phyloP scores from a whole-genome alignment of 1,284 basidiomycete species.

The Cryptococcus floricola region DNA sequence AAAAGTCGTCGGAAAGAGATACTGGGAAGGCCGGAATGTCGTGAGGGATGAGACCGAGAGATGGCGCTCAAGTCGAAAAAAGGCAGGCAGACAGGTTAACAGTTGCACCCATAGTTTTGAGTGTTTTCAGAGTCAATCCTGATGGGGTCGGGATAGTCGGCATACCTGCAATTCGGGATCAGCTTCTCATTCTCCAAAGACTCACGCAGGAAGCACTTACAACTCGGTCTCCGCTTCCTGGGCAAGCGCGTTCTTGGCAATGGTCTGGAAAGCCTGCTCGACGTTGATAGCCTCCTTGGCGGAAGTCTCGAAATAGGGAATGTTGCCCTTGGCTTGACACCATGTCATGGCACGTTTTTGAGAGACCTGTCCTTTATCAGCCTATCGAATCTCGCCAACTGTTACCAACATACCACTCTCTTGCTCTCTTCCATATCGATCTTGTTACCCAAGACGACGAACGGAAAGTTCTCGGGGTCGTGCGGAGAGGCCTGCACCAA shows the following conservation, averaged over 20 bases:
- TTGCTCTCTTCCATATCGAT: slow-evolving; percentile 99
- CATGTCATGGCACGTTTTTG: slow-evolving; percentile 99
- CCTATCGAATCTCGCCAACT: neutral
- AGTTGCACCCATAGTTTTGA: slow-evolving; percentile 89
- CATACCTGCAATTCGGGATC: slow-evolving; percentile 60
- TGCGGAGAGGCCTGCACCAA: slow-evolving; percentile 94
- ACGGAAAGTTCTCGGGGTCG: slow-evolving; percentile 98
- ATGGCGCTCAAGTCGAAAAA: neutral
- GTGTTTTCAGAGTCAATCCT: slow-evolving; percentile 89
- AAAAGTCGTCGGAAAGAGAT: too few relatives aligned
- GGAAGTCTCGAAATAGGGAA: slow-evolving; percentile 99
- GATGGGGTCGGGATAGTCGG: slow-evolving; percentile 99
- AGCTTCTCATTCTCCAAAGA: neutral
- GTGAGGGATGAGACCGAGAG: neutral
- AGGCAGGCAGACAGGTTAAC: slow-evolving; percentile 51
- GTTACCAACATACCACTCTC: slow-evolving; percentile 67
- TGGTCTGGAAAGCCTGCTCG: slow-evolving; percentile 99
- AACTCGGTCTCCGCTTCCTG: slow-evolving; percentile 95
- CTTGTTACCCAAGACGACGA: slow-evolving; percentile 98
- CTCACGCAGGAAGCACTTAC: slow-evolving; percentile 54
- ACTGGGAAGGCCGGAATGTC: neutral
- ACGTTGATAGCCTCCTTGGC: slow-evolving; percentile 99
- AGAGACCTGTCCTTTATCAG: slow-evolving; percentile 64
- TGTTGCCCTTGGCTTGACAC: slow-evolving; percentile 99
- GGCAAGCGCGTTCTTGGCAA: slow-evolving; percentile 95